Conservation (phyloP, 305 asterid genomes). For the Striga hermonthica region DNA sequence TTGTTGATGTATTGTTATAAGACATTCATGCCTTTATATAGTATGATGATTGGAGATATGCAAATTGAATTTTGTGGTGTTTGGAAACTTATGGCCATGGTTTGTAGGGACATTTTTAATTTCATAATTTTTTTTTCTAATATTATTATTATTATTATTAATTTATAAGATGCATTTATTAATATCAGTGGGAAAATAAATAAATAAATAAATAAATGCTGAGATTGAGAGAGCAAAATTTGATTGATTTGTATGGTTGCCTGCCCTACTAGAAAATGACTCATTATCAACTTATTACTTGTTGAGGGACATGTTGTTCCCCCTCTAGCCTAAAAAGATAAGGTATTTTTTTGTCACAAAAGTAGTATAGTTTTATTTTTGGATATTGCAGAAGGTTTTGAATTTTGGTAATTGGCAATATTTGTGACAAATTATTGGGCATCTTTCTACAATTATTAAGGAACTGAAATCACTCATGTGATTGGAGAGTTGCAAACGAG, state of each 20-base stretch:
- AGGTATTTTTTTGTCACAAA: constrained; percentile 17
- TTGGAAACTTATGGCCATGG: constrained; percentile 28
- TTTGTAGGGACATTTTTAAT: constrained; percentile 44
- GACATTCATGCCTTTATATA: constrained; percentile 19
- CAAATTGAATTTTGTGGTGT: constrained; percentile 39
- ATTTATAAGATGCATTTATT: constrained; percentile 31
- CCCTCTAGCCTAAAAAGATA: constrained; percentile 23
- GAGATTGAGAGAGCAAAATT: constrained; percentile 40
- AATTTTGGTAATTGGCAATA: too few species aligned
- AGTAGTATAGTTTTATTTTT: too few species aligned
- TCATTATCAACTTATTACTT: constrained; percentile 40
- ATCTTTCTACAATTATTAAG: too few species aligned
- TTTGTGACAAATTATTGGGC: too few species aligned
- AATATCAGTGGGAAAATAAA: too few species aligned
- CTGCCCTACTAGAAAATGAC: constrained; percentile 47
- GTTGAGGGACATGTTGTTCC: constrained; percentile 45
- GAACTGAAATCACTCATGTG: too few species aligned
- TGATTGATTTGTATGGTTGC: constrained; percentile 40
- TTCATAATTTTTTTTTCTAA: not conserved
- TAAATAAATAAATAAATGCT: constrained; percentile 29
- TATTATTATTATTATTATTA: not conserved
- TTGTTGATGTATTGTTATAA: not conserved
- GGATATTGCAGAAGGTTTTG: too few species aligned
- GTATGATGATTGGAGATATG: constrained; percentile 31
- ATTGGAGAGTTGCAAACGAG: too few species aligned